phyloP scores from a whole-genome alignment of 768 basidiomycete species.

The Pisolithus sp. region DNA sequence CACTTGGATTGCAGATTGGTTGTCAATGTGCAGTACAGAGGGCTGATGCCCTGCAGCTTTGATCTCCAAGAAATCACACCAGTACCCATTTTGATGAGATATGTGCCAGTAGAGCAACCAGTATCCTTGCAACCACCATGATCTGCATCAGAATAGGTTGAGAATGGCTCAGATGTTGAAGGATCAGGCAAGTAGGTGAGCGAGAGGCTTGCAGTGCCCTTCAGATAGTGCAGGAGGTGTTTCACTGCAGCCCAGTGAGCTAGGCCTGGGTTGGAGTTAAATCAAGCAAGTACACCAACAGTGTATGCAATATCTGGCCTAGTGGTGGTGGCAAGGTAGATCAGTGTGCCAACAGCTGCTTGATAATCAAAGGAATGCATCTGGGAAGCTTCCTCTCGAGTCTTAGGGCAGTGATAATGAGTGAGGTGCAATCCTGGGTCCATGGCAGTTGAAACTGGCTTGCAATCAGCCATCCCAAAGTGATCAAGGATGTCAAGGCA shows the following conservation, averaged over 20 bases:
- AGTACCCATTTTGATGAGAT: no score
- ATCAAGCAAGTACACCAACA: constrained; percentile 14
- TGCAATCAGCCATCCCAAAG: constrained; percentile 17
- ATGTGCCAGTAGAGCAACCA: no score
- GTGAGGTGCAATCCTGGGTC: constrained; percentile 4
- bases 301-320: constrained; percentile 21
- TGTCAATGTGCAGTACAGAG: no score
- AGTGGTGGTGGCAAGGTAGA: constrained; percentile 8
- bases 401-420: background rate
- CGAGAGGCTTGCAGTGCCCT: no score
- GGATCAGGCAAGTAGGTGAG: no score
- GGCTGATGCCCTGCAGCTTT: no score
- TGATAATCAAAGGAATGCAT: constrained; percentile 13
- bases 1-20: no score
- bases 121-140: no score
- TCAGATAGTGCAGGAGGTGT: constrained; percentile 2
- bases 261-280: constrained; percentile 17
- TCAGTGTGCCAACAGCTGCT: constrained; percentile 4
- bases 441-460: constrained; percentile 16
- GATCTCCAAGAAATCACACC: no score
- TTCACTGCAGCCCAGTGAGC: constrained; percentile 20
- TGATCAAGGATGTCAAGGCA: constrained; percentile 11
- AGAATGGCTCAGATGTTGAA: no score
- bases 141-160: no score
- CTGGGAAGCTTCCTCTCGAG: background rate